phyloP scores from a whole-genome alignment of 176 grass and related monocot genomes.

The Lolium perenne region DNA sequence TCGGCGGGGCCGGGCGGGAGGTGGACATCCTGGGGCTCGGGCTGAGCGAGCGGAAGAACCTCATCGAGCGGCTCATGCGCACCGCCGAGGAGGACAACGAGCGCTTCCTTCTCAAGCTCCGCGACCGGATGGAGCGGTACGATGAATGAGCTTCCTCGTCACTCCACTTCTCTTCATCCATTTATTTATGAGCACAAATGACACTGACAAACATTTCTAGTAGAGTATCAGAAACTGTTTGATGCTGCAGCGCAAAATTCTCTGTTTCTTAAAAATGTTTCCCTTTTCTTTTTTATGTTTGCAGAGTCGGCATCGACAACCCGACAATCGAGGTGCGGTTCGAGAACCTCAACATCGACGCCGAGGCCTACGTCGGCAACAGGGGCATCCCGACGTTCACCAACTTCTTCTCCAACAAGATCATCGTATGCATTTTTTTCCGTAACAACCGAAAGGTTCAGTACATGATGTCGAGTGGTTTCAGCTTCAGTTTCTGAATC shows the following conservation, averaged over 20 bases:
- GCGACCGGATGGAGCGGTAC: slow-evolving; percentile 87
- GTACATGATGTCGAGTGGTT: neutral
- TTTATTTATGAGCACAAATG: neutral
- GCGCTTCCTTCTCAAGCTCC: slow-evolving; percentile 87
- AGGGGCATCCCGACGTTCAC: slow-evolving; percentile 78
- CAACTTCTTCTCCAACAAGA: slow-evolving; percentile 93
- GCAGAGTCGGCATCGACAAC: slow-evolving; percentile 89
- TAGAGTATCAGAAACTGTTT: neutral
- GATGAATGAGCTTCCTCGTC: neutral
- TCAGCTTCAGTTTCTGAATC: slow-evolving; percentile 40
- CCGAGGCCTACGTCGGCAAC: slow-evolving; percentile 87
- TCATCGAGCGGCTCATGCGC: slow-evolving; percentile 75
- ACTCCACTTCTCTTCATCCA: neutral
- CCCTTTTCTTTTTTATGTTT: neutral
- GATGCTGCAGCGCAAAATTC: neutral
- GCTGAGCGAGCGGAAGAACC: slow-evolving; percentile 67
- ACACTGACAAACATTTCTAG: neutral
- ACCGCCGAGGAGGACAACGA: slow-evolving; percentile 98
- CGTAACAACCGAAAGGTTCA: neutral
- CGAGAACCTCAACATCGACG: slow-evolving; percentile 76
- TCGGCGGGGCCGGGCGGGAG: slow-evolving; percentile 36
- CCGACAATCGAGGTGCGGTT: slow-evolving; percentile 93
- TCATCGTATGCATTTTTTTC: slow-evolving; percentile 56
- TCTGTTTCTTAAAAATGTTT: neutral
- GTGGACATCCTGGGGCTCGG: slow-evolving; percentile 74